A percentile compares a stretch with the other conserved stretches of the same genome.
Evolutionary conservation across 2,329 filamentous ascomycete genomes (phyloP).

Genomic region (Sarocladiaceae sp.): DNA sequence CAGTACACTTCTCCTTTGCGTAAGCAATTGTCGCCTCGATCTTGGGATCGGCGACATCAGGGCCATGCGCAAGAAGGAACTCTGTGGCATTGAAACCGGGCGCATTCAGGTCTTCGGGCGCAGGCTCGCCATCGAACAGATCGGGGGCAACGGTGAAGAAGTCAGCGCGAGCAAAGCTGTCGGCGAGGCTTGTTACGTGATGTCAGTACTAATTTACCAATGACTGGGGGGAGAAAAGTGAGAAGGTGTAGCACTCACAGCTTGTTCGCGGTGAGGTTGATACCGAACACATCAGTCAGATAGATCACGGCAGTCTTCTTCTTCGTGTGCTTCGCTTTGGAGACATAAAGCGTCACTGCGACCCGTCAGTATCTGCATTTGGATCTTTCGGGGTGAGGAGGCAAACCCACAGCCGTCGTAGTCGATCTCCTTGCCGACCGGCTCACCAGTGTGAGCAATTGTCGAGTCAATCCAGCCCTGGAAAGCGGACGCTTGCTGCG

Average conservation of each 20-base stretch:
- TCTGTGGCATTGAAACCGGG: slow-evolving; percentile 17
- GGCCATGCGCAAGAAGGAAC: slow-evolving; percentile 31
- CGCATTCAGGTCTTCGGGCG: slow-evolving; percentile 16
- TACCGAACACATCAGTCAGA: slow-evolving; percentile 22
- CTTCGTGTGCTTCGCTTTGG: slow-evolving; percentile 7
- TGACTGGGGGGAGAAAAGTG: neutral
- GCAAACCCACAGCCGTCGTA: slow-evolving; percentile 9
- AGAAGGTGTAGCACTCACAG: slow-evolving; percentile 4
- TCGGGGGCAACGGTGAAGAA: slow-evolving; percentile 22
- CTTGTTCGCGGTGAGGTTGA: slow-evolving; percentile 16
- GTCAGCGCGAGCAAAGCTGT: slow-evolving; percentile 22
- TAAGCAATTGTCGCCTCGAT: slow-evolving; percentile 16
- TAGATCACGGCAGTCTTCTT: slow-evolving; percentile 16
- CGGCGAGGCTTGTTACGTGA: slow-evolving; percentile 16
- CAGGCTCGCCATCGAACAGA: slow-evolving; percentile 20
- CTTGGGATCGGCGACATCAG: slow-evolving; percentile 25
- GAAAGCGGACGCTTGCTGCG: neutral
- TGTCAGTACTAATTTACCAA: neutral
- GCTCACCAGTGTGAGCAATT: slow-evolving; percentile 14
- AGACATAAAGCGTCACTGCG: slow-evolving; percentile 14
- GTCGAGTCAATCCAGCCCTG: slow-evolving; percentile 4
- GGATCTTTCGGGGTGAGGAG: neutral
- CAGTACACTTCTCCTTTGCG: slow-evolving; percentile 34
- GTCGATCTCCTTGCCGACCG: slow-evolving; percentile 11
- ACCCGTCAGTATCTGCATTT: neutral